These are phyloP conservation scores for Areca catechu DNA, from an alignment of 176 grass and related monocot genomes.

Conservation along the genomic window DNA sequence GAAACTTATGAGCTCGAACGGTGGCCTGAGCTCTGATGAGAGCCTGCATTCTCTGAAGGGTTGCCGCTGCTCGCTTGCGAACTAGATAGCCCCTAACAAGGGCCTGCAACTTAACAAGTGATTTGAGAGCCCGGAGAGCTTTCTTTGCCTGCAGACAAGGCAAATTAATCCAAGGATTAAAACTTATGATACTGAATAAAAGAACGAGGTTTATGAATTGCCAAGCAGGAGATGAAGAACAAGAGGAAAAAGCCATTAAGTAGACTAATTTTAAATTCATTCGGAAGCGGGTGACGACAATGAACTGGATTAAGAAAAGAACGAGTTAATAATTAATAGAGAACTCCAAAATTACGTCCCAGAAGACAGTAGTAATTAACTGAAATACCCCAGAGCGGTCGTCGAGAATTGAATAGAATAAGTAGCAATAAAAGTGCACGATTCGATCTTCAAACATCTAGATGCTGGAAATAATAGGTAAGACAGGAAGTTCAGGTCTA, in stretches of 20 bases:
- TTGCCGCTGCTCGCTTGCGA: conserved; percentile 54
- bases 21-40: conserved; percentile 73
- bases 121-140: conserved; percentile 78
- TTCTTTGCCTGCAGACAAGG: conserved; percentile 53
- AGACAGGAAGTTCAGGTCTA: no score
- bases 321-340: background rate
- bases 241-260: background rate
- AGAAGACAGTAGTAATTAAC: no score
- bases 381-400: background rate
- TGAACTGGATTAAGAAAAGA: background rate
- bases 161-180: no score
- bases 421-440: conserved; percentile 1
- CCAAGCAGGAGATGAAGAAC: conserved; percentile 11
- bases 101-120: conserved; percentile 88
- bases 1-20: conserved; percentile 43
- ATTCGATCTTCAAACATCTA: background rate
- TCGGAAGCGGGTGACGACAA: no score
- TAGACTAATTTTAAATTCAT: no score
- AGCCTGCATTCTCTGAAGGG: conserved; percentile 89
- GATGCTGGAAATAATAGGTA: no score
- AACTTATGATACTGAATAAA: conserved; percentile 4
- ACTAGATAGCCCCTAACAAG: conserved; percentile 88
- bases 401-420: background rate
- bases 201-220: conserved; percentile 13
- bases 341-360: background rate